Conservation (phyloP, 2,329 filamentous ascomycete species). For the Nigrospora oryzae region DNA sequence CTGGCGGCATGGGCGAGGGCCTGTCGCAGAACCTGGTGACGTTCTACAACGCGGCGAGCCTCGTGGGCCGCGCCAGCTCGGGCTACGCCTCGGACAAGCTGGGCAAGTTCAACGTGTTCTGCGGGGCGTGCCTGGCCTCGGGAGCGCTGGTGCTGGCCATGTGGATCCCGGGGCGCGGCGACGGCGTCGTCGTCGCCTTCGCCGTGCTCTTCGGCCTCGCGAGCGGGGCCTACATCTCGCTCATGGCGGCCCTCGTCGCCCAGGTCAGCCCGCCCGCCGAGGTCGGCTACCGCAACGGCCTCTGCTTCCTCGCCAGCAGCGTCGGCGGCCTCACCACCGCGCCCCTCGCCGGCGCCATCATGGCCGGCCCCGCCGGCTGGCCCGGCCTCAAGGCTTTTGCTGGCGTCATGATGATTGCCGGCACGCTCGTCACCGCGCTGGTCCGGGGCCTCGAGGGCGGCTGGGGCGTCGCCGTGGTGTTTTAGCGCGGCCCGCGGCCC, state of each 20-base stretch:
- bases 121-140: slow-evolving; percentile 30
- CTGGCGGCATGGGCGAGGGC: slow-evolving; percentile 1
- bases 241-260: slow-evolving; percentile 10
- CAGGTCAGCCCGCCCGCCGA: slow-evolving; percentile 43
- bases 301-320: slow-evolving; percentile 39
- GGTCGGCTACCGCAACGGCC: slow-evolving; percentile 43
- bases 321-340: slow-evolving; percentile 40
- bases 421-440: background rate
- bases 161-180: slow-evolving; percentile 13
- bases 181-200: slow-evolving; percentile 9
- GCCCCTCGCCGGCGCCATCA: slow-evolving; percentile 35
- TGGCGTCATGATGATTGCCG: slow-evolving; percentile 3
- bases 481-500: too few species aligned
- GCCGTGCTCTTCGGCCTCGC: slow-evolving; percentile 13
- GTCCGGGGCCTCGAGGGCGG: slow-evolving; percentile 1
- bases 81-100: slow-evolving; percentile 6
- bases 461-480: slow-evolving; percentile 1
- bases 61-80: slow-evolving; percentile 3
- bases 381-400: slow-evolving; percentile 4
- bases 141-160: slow-evolving; percentile 17
- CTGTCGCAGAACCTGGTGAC: slow-evolving; percentile 5
- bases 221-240: slow-evolving; percentile 14
- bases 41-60: slow-evolving; percentile 5
- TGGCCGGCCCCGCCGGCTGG: slow-evolving; percentile 1
- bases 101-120: slow-evolving; percentile 13